These are phyloP conservation scores for Trichosporon sp. DNA, from an alignment of 1,284 basidiomycete species.

Conservation along the genomic window DNA sequence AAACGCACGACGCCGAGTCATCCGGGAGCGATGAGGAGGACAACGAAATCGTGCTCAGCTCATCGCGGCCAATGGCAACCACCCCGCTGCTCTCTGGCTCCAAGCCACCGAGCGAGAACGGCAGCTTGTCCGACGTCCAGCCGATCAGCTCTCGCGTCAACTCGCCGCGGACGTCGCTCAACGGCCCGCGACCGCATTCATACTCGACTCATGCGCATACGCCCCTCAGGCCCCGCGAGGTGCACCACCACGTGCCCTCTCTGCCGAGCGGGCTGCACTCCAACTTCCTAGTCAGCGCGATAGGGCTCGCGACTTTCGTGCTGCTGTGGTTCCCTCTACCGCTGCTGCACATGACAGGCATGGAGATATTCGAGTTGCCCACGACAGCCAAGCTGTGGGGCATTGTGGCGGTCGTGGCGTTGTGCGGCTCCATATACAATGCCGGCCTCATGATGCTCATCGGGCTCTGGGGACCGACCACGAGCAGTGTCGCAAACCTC, in stretches of 20 bases:
- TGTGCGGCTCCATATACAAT: conserved; percentile 43
- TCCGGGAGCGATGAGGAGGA: conserved; percentile 11
- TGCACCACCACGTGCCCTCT: conserved; percentile 9
- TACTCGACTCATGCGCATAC: neutral
- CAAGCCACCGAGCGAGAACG: neutral
- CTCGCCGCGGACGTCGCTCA: conserved; percentile 1
- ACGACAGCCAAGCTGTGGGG: conserved; percentile 18
- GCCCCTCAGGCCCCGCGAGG: neutral
- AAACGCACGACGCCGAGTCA: neutral
- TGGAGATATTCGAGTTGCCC: conserved; percentile 39
- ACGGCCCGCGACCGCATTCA: neutral
- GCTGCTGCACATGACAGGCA: conserved; percentile 33
- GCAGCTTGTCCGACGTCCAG: neutral
- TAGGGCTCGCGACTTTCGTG: conserved; percentile 41
- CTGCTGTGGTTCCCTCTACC: conserved; percentile 45
- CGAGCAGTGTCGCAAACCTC: conserved; percentile 46
- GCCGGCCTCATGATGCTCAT: conserved; percentile 48
- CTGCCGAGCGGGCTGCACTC: conserved; percentile 44
- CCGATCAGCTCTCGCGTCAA: neutral
- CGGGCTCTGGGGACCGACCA: conserved; percentile 47
- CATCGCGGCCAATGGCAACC: neutral
- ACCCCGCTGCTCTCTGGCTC: neutral
- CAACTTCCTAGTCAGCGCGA: conserved; percentile 46
- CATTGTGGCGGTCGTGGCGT: conserved; percentile 30
- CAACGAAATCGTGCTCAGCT: conserved; percentile 11